Conservation (phyloP, 805 yeast genomes). For the Peterozyma toletana region DNA sequence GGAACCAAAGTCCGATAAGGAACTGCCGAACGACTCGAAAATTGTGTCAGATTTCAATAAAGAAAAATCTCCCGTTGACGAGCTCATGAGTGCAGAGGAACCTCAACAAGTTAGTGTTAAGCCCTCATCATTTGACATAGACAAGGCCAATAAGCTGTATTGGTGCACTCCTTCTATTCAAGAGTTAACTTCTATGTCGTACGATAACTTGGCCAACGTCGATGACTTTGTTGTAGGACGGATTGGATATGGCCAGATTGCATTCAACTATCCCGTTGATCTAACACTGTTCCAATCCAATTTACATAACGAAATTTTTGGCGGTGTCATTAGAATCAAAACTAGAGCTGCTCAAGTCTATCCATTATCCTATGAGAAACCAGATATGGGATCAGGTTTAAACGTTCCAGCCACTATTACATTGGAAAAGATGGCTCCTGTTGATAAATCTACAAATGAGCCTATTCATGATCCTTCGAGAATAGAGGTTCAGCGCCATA, state of each 20-base stretch:
- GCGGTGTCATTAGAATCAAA: conserved; percentile 38
- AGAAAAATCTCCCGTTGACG: conserved; percentile 8
- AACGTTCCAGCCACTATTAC: conserved; percentile 75
- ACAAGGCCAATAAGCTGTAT: conserved; percentile 31
- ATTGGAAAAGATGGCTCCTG: conserved; percentile 53
- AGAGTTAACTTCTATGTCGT: conserved; percentile 35
- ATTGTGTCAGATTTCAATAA: conserved; percentile 11
- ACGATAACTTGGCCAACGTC: conserved; percentile 43
- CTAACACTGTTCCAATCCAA: conserved; percentile 41
- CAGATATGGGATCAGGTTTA: conserved; percentile 59
- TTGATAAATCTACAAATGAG: conserved; percentile 17
- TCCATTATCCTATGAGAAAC: conserved; percentile 44
- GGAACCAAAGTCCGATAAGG: not conserved
- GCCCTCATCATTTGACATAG: conserved; percentile 1
- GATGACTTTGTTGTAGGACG: conserved; percentile 66
- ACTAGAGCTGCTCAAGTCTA: conserved; percentile 53
- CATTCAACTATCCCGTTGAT: conserved; percentile 65
- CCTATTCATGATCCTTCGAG: conserved; percentile 24
- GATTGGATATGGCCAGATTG: conserved; percentile 58
- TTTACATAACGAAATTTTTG: conserved; percentile 27
- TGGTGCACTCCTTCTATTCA: conserved; percentile 68
- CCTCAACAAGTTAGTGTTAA: conserved; percentile 3
- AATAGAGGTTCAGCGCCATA: conserved; percentile 36
- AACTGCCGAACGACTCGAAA: not conserved
- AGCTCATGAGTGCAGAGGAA: conserved; percentile 1